Conservation (phyloP, 768 basidiomycete genomes). For the Stropharia rugosoannulata region DNA sequence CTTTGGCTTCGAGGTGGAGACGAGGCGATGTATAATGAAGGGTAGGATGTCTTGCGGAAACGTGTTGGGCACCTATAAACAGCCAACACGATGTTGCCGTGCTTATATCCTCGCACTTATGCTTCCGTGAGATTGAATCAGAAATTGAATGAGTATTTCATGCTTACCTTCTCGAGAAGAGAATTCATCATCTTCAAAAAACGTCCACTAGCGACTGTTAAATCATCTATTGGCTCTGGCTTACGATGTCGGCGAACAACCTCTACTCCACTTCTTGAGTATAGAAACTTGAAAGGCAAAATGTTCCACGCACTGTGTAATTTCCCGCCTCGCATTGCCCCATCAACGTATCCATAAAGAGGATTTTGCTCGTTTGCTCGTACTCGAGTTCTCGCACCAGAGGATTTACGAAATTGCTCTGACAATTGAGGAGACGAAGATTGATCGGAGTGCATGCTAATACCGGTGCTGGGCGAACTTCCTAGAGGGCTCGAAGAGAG, state of each 20-base stretch:
- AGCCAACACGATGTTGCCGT: neutral
- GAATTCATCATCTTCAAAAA: neutral
- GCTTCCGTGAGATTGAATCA: neutral
- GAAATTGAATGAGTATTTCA: neutral
- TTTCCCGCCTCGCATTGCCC: neutral
- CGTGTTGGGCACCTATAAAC: neutral
- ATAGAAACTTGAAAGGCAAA: neutral
- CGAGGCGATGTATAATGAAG: neutral
- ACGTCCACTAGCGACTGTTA: neutral
- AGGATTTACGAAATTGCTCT: neutral
- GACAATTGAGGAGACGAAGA: neutral
- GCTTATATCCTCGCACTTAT: neutral
- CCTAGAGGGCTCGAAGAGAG: too few species aligned
- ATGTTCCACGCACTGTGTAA: neutral
- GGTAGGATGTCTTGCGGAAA: neutral
- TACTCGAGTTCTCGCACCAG: neutral
- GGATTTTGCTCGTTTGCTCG: neutral
- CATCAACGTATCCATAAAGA: neutral
- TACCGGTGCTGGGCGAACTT: too few species aligned
- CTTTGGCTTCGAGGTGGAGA: neutral
- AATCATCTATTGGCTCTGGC: neutral
- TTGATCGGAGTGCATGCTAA: too few species aligned
- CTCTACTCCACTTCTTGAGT: neutral
- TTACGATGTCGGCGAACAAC: neutral
- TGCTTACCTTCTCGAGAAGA: too few species aligned